Percentiles rank a stretch among this genome's conserved stretches.
phyloP scores from a whole-genome alignment of 1,284 basidiomycete species.

The Cryptococcus sp. region DNA sequence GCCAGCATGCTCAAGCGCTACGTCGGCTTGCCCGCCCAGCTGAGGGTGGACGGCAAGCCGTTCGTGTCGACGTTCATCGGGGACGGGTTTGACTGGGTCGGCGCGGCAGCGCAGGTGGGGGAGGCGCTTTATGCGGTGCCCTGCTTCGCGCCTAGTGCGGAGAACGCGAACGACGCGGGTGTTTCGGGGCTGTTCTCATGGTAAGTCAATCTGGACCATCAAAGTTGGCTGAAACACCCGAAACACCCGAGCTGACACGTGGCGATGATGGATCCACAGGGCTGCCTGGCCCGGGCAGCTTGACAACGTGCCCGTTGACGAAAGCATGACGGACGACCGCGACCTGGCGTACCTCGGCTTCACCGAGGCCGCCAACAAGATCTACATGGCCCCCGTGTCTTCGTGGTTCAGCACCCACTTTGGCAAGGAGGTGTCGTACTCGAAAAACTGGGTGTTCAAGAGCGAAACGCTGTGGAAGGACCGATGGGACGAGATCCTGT shows the following conservation, averaged over 20 bases:
- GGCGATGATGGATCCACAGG: slow-evolving; percentile 14
- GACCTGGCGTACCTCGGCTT: slow-evolving; percentile 37
- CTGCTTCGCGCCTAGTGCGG: slow-evolving; percentile 32
- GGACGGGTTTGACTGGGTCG: slow-evolving; percentile 44
- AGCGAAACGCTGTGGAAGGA: slow-evolving; percentile 47
- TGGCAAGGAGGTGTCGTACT: slow-evolving; percentile 41
- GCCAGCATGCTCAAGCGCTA: slow-evolving; percentile 32
- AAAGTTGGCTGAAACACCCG: not conserved
- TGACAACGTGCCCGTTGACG: slow-evolving; percentile 38
- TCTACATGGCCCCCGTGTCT: slow-evolving; percentile 48
- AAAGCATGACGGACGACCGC: slow-evolving; percentile 24
- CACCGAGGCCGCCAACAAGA: slow-evolving; percentile 21
- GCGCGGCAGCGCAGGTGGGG: slow-evolving; percentile 25
- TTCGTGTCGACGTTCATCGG: slow-evolving; percentile 48
- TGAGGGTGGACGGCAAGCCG: slow-evolving; percentile 37
- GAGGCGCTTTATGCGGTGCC: slow-evolving; percentile 42
- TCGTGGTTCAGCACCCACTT: slow-evolving; percentile 51
- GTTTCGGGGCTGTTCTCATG: slow-evolving; percentile 45
- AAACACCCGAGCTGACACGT: not conserved
- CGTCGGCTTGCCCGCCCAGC: slow-evolving; percentile 29
- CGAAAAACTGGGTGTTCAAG: slow-evolving; percentile 50
- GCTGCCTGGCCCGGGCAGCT: slow-evolving; percentile 42
- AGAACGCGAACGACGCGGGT: slow-evolving; percentile 26
- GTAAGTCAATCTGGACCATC: slow-evolving; percentile 16
- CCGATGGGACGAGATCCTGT: slow-evolving; percentile 48